Evolutionary conservation across 768 basidiomycete genomes (phyloP), one percentile per base, ranked within the genome.

Genomic region (Dioszegia hungarica): DNA sequence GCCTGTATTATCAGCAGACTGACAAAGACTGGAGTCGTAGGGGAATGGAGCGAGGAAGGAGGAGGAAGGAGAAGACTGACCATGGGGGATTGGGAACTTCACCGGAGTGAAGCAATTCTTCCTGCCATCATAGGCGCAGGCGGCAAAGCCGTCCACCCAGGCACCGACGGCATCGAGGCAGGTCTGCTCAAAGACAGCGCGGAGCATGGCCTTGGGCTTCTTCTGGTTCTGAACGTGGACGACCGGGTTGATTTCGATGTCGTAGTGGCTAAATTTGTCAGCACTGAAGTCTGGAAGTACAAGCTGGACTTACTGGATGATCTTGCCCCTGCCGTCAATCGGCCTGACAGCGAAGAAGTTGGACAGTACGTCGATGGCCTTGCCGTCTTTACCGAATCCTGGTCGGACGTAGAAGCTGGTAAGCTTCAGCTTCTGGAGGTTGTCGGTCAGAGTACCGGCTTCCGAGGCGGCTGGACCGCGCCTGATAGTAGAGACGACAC

Each of bases 211-310:
- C 39, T 63, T 64, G 25, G 72, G 64, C 50, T 69, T 73, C 61
- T 70, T 69, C 28, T 67, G 64, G 48, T 63, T 61, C 25, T 52
- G 55, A 2, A 60, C 60, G 48, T 61, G 60, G 19, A 64, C 62
- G 31, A 68, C 62, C 4, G 74, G 74, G 31, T 69, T 56, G 49
- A 75, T 73, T 33, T 75, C 71, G n/a, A 75, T 66, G 41, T 75
- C 74, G 44, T 75, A 75, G 54, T 75, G 74, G 61, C 70, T 72
- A 24, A 28, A 12, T 8, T 12, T 12, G 57, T 55, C 43, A 61
- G 49, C 51, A 11, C 14, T 10, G 17, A 11, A 25, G 11, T 22
- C 41, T 20, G n/a, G 15, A n/a, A n/a, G n/a, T n/a, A n/a, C n/a
- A n/a, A 47, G 33, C 28, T 15, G 17, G 33, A 24, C 59, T 56